These are phyloP conservation scores for Myxozyma vanderwaltii DNA, from an alignment of 805 yeast genomes.

Conservation along the genomic window DNA sequence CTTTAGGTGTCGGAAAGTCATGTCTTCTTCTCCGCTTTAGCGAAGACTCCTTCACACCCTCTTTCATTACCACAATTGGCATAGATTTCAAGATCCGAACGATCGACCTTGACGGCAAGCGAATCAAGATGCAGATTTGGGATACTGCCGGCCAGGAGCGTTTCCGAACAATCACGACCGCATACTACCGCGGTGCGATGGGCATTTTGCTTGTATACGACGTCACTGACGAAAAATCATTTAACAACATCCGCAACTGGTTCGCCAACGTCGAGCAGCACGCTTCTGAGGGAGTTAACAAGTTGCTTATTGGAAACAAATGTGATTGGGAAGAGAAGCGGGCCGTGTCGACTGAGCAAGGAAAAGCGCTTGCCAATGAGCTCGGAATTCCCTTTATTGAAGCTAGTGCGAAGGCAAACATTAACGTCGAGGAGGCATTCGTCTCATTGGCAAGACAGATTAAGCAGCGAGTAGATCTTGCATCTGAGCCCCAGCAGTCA, in stretches of 20 bases:
- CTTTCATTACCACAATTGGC: slow-evolving; percentile 96
- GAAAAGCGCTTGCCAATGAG: slow-evolving; percentile 82
- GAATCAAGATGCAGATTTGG: slow-evolving; percentile 95
- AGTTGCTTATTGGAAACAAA: slow-evolving; percentile 90
- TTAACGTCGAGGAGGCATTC: slow-evolving; percentile 89
- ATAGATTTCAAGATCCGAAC: slow-evolving; percentile 98
- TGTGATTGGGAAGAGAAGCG: slow-evolving; percentile 87
- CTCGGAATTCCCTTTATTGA: slow-evolving; percentile 89
- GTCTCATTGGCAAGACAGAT: slow-evolving; percentile 67
- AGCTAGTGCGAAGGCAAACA: slow-evolving; percentile 93
- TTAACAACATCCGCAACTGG: slow-evolving; percentile 93
- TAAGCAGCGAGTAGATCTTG: slow-evolving; percentile 57
- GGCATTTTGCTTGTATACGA: slow-evolving; percentile 97
- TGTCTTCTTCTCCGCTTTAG: slow-evolving; percentile 92
- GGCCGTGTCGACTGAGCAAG: slow-evolving; percentile 80
- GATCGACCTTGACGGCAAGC: slow-evolving; percentile 88
- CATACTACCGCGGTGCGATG: slow-evolving; percentile 98
- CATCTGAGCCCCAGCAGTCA: slow-evolving; percentile 35
- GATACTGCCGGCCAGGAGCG: slow-evolving; percentile 99
- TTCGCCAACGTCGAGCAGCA: slow-evolving; percentile 93
- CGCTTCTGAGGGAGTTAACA: slow-evolving; percentile 93
- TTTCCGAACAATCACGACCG: slow-evolving; percentile 95
- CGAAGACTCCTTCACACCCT: slow-evolving; percentile 91
- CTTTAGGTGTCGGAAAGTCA: slow-evolving; percentile 81
- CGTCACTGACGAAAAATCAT: slow-evolving; percentile 95